Evolutionary conservation across 2,329 filamentous ascomycete genomes (phyloP).

Genomic region (Colletotrichum sp.): DNA sequence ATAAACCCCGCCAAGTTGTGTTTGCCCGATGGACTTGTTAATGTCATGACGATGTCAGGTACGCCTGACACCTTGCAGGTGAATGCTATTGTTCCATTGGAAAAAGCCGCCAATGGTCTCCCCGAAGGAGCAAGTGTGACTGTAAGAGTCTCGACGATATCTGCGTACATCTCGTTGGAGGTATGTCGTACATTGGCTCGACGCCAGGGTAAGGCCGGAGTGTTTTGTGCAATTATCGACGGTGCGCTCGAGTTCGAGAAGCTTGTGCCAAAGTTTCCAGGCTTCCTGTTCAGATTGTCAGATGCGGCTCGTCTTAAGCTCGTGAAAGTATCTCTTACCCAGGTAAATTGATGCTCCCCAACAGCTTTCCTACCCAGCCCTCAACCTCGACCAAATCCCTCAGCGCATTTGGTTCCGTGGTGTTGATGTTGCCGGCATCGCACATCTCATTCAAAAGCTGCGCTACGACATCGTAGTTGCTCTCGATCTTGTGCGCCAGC

Average conservation of each 20-base stretch:
- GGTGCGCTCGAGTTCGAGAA: constrained; percentile 43
- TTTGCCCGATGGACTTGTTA: constrained; percentile 82
- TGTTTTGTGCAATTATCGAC: constrained; percentile 48
- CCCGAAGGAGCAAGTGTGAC: constrained; percentile 93
- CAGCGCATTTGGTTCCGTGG: constrained; percentile 91
- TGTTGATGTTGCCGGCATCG: constrained; percentile 86
- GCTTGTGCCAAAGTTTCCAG: constrained; percentile 37
- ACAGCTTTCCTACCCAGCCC: constrained; percentile 84
- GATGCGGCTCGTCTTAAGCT: not conserved
- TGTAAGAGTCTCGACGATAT: constrained; percentile 87
- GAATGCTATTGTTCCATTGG: constrained; percentile 92
- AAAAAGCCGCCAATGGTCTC: constrained; percentile 82
- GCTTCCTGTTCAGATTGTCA: constrained; percentile 37
- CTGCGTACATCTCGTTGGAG: constrained; percentile 95
- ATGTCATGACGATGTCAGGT: constrained; percentile 82
- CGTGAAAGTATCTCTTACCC: constrained; percentile 52
- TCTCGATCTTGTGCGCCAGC: constrained; percentile 84
- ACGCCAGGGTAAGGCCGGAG: constrained; percentile 79
- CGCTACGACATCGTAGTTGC: constrained; percentile 90
- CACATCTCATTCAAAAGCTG: constrained; percentile 96
- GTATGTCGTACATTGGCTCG: constrained; percentile 92
- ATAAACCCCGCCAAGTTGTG: constrained; percentile 77
- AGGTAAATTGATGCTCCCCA: constrained; percentile 86
- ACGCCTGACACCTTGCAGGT: constrained; percentile 94
- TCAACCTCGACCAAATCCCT: constrained; percentile 92